Evolutionary conservation across 208 protist species (phyloP).

Genomic region (Phytomonas sp.): DNA sequence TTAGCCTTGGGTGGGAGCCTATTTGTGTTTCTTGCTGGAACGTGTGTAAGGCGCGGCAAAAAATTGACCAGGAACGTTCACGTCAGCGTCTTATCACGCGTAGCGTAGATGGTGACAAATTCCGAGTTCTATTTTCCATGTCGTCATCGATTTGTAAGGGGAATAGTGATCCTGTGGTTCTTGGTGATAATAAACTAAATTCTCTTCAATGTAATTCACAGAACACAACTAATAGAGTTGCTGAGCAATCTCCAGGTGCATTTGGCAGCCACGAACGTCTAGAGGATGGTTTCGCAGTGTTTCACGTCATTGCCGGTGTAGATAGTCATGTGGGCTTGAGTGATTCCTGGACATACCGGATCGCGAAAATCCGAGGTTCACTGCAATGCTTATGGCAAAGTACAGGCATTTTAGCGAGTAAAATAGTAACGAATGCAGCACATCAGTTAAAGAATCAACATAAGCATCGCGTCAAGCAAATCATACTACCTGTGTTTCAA

Average conservation of each 20-base stretch:
- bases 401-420: not conserved
- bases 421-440: not conserved
- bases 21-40: slow-evolving; percentile 46
- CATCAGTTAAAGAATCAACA: not conserved
- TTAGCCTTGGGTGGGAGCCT: slow-evolving; percentile 52
- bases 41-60: slow-evolving; percentile 22
- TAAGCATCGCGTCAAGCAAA: not conserved
- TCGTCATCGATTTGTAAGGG: not conserved
- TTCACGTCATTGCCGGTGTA: not conserved
- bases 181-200: not conserved
- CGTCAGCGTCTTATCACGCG: not conserved
- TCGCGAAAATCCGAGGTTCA: not conserved
- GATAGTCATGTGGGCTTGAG: not conserved
- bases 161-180: not conserved
- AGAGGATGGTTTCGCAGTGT: not conserved
- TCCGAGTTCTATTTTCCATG: not conserved
- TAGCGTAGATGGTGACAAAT: not conserved
- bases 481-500: not conserved
- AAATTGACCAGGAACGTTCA: slow-evolving; percentile 10
- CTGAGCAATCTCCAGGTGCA: not conserved
- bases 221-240: not conserved
- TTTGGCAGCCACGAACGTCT: not conserved
- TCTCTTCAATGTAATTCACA: not conserved
- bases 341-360: not conserved
- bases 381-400: slow-evolving; percentile 1